Evolutionary conservation across 2,329 filamentous ascomycete genomes (phyloP).

Genomic region (Fusarium drepaniforme): DNA sequence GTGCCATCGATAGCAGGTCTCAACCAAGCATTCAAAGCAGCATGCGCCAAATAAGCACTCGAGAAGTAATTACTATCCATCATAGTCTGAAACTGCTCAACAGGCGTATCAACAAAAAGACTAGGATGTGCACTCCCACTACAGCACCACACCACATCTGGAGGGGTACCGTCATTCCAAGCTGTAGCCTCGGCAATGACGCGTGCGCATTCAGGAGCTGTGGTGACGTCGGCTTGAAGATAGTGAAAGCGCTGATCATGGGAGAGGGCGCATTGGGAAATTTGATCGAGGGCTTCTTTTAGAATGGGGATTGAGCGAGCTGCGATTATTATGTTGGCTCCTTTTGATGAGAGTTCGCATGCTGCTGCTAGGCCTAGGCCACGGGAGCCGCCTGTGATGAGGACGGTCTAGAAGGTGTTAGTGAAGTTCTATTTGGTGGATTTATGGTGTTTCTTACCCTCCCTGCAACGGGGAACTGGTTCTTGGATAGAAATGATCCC

Average conservation of each 20-base stretch:
- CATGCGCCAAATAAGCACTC: constrained; percentile 34
- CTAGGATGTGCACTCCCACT: constrained; percentile 34
- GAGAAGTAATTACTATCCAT: constrained; percentile 39
- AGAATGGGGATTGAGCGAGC: constrained; percentile 9
- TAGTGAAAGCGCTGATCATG: constrained; percentile 23
- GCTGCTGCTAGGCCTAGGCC: constrained; percentile 27
- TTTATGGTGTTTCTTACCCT: neutral
- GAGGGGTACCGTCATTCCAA: constrained; percentile 19
- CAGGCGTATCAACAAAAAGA: constrained; percentile 28
- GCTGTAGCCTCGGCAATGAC: constrained; percentile 18
- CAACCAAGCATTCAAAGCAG: constrained; percentile 27
- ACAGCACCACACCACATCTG: constrained; percentile 29
- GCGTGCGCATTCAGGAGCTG: constrained; percentile 17
- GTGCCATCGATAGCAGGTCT: neutral
- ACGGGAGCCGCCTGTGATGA: constrained; percentile 32
- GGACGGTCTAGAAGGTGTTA: constrained; percentile 16
- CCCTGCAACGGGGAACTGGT: constrained; percentile 20
- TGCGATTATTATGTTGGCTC: constrained; percentile 22
- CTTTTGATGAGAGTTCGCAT: constrained; percentile 25
- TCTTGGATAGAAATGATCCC: constrained; percentile 11
- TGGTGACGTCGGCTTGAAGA: constrained; percentile 18
- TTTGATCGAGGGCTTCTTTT: constrained; percentile 15
- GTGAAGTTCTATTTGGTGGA: fast-evolving
- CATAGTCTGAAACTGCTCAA: constrained; percentile 34
- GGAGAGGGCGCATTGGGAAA: constrained; percentile 13